Conservation (phyloP, 306 rosid genomes). For the Lablab purpureus region DNA sequence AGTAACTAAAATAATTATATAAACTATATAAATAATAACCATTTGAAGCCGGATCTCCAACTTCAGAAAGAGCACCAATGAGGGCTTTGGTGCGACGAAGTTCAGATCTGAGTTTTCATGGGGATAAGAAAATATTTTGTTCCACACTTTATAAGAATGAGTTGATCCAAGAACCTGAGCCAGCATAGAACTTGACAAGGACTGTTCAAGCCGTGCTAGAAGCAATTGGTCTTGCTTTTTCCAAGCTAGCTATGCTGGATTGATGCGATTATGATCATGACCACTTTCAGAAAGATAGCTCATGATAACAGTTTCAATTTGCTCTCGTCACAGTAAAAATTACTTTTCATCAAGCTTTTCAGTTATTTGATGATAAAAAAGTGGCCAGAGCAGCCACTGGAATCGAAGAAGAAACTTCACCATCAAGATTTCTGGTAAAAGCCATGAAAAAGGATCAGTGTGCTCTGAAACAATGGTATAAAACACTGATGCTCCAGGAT, state of each 20-base stretch:
- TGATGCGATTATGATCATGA: not conserved
- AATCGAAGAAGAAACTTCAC: not conserved
- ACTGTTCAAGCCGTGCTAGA: not conserved
- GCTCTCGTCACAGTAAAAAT: not conserved
- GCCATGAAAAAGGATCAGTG: not conserved
- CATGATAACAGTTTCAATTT: not conserved
- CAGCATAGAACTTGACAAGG: not conserved
- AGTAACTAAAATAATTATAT: not conserved
- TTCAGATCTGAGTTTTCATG: not conserved
- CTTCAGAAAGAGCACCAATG: too few relatives aligned
- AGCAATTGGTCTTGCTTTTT: not conserved
- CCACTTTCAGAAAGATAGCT: not conserved
- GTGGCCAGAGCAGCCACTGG: not conserved
- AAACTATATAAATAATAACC: too few relatives aligned
- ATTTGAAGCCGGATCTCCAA: too few relatives aligned
- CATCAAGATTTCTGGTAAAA: not conserved
- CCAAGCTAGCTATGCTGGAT: not conserved
- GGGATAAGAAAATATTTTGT: not conserved
- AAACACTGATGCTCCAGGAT: too few relatives aligned
- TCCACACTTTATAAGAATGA: not conserved
- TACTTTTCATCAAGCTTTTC: too few relatives aligned
- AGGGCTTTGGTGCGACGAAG: not conserved
- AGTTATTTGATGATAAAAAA: too few relatives aligned
- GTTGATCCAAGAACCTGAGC: not conserved
- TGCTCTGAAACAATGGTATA: not conserved